Evolutionary conservation across 805 yeast species (phyloP), one percentile per base, ranked within the genome.

Genomic region (Suhomyces vadensis): DNA sequence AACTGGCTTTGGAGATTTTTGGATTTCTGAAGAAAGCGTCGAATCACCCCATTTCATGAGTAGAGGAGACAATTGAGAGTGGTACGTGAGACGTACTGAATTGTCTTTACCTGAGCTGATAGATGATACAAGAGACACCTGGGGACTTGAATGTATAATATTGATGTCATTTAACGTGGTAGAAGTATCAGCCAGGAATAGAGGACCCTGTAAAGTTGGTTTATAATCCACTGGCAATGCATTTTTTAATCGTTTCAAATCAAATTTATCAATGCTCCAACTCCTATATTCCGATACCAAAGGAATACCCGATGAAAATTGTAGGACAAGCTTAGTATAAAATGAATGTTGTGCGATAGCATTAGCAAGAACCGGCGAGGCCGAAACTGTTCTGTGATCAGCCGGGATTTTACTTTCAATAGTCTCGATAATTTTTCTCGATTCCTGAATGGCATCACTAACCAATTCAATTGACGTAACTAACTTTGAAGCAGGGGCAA

Each of bases 171-270:
- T 17, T 17, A 31, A 14, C 13, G 33, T 14, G 16, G 39, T 27
- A 11, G 39, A 13, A 20, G 23, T 19, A 9, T n/a, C 19, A 9
- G n/a, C 20, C 10, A 23, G 21, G 17, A 31, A 24, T 25, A 38
- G 41, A 1, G 71, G 69, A 1, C 69, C 69, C 44, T 64, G 67
- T 29, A 63, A 43, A 2, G n/a, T 4, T 2, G 56, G 56, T 11
- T 16, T 33, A 20, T 24, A 36, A 19, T 17, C 19, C 8, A 5
- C 9, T 11, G 16, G 16, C 2, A 27, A 13, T 5, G 21, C 6
- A 13, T 10, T 27, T 9, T 11, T 4, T 17, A 26, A 6, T 7
- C 41, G 31, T 27, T 38, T 38, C 41, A 38, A 38, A 10, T 37
- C 21, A 14, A 14, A 37, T 11, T 9, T 19, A 13, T 17, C 27